A percentile compares a stretch with the other conserved stretches of the same genome.
phyloP scores from a whole-genome alignment of 1,284 basidiomycete genomes.

The Microbotryomycetes sp. region DNA sequence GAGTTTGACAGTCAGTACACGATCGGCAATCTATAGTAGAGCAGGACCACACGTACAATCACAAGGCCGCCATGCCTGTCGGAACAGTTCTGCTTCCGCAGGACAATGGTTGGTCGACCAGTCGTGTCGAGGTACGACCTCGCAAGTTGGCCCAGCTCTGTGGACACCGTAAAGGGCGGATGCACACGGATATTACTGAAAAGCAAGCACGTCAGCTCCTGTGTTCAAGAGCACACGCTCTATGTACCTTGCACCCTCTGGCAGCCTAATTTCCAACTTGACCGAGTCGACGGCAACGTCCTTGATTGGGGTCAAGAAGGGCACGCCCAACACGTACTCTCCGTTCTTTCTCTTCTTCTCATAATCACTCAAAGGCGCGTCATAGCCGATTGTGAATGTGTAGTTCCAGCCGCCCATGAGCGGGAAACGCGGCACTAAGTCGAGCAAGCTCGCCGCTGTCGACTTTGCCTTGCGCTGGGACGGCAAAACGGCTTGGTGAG shows the following conservation, averaged over 20 bases:
- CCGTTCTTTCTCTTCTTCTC: conserved; percentile 51
- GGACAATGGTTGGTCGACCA: conserved; percentile 69
- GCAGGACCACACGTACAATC: conserved; percentile 50
- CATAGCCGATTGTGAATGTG: conserved; percentile 87
- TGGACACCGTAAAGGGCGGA: conserved; percentile 66
- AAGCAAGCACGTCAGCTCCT: background rate
- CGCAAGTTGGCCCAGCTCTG: conserved; percentile 32
- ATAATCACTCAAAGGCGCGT: conserved; percentile 65
- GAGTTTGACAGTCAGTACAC: background rate
- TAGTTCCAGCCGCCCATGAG: conserved; percentile 97
- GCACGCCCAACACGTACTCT: conserved; percentile 65
- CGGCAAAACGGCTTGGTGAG: conserved; percentile 40
- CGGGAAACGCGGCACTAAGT: conserved; percentile 84
- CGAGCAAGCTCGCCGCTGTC: conserved; percentile 51
- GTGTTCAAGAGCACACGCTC: background rate
- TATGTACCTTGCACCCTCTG: conserved; percentile 85
- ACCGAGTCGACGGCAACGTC: conserved; percentile 76
- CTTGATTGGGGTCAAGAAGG: conserved; percentile 74
- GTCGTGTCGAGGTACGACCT: conserved; percentile 89
- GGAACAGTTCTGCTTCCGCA: conserved; percentile 67
- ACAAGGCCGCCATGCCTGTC: conserved; percentile 62
- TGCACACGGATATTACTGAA: conserved; percentile 65
- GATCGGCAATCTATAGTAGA: background rate
- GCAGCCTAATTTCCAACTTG: conserved; percentile 71
- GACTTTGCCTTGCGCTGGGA: conserved; percentile 39